Conservation (phyloP, 2,329 filamentous ascomycete genomes). For the Ustulina deusta region DNA sequence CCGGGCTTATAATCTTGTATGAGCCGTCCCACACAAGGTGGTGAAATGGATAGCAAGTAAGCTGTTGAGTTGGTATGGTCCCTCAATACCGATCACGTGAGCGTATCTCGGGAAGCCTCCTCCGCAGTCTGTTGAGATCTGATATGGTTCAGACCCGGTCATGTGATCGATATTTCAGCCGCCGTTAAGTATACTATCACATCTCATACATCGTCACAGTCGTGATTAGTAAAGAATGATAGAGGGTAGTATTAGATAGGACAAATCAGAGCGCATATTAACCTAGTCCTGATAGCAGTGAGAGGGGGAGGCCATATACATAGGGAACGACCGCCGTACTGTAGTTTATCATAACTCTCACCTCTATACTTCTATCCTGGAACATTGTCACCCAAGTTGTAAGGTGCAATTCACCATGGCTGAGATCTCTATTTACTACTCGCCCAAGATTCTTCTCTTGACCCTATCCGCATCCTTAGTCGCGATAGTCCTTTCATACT, state of each 20-base stretch:
- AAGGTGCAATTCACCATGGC: slow-evolving; percentile 28
- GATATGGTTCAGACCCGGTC: slow-evolving; percentile 26
- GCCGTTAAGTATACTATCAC: slow-evolving; percentile 8
- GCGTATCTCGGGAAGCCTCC: slow-evolving; percentile 35
- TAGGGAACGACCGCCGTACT: slow-evolving; percentile 13
- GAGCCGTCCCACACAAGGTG: background rate
- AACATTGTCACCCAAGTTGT: background rate
- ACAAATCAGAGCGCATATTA: slow-evolving; percentile 9
- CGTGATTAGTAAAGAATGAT: slow-evolving; percentile 3
- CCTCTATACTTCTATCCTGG: background rate
- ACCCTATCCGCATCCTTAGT: slow-evolving; percentile 37
- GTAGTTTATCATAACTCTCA: background rate
- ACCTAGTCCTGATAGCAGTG: slow-evolving; percentile 6
- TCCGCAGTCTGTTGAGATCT: background rate
- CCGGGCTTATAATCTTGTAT: background rate
- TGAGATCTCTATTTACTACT: slow-evolving; percentile 37
- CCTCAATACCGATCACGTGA: slow-evolving; percentile 38
- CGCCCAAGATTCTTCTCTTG: slow-evolving; percentile 34
- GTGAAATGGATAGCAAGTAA: slow-evolving; percentile 5
- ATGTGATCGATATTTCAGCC: slow-evolving; percentile 35
- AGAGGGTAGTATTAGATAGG: slow-evolving; percentile 22
- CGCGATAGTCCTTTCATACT: slow-evolving; percentile 32
- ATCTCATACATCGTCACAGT: slow-evolving; percentile 16
- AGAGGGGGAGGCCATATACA: slow-evolving; percentile 26
- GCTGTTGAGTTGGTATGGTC: background rate